phyloP scores from a whole-genome alignment of 1,139 yeast species.

The Hemisphaericaspora xylofermentans region DNA sequence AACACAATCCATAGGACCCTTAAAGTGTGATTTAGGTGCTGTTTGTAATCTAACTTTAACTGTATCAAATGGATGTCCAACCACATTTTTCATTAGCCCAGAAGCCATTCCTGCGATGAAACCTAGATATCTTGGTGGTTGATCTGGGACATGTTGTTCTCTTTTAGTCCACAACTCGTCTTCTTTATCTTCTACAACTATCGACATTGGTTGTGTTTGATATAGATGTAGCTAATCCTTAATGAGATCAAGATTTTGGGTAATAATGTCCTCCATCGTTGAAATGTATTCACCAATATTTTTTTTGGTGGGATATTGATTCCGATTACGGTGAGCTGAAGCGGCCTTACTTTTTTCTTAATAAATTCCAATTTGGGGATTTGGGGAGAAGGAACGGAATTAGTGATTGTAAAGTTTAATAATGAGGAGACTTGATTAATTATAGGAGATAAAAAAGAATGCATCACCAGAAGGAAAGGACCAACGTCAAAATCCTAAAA shows the following conservation, averaged over 20 bases:
- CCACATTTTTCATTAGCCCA: slow-evolving; percentile 82
- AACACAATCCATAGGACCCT: slow-evolving; percentile 82
- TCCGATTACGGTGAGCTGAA: not conserved
- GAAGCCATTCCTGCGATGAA: slow-evolving; percentile 87
- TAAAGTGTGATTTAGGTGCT: slow-evolving; percentile 65
- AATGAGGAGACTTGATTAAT: too few relatives aligned
- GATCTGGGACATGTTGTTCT: slow-evolving; percentile 13
- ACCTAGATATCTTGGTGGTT: slow-evolving; percentile 64
- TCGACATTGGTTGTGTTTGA: slow-evolving; percentile 20
- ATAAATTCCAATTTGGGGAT: too few relatives aligned
- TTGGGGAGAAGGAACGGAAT: too few relatives aligned
- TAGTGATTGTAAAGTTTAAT: too few relatives aligned
- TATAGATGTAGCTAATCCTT: not conserved
- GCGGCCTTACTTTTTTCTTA: not conserved
- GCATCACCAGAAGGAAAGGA: too few relatives aligned
- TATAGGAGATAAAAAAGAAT: too few relatives aligned
- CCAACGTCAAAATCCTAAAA: too few relatives aligned
- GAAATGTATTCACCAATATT: not conserved
- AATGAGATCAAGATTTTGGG: not conserved
- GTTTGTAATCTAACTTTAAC: slow-evolving; percentile 87
- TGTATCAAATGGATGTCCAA: slow-evolving; percentile 93
- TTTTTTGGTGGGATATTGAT: not conserved
- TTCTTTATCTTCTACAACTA: slow-evolving; percentile 30
- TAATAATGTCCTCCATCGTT: too few relatives aligned
- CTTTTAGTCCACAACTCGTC: slow-evolving; percentile 20